A percentile compares a stretch with the other conserved stretches of the same genome.
These are phyloP conservation scores for Sicyos edulis DNA, from an alignment of 306 rosid genomes.

Conservation along the genomic window DNA sequence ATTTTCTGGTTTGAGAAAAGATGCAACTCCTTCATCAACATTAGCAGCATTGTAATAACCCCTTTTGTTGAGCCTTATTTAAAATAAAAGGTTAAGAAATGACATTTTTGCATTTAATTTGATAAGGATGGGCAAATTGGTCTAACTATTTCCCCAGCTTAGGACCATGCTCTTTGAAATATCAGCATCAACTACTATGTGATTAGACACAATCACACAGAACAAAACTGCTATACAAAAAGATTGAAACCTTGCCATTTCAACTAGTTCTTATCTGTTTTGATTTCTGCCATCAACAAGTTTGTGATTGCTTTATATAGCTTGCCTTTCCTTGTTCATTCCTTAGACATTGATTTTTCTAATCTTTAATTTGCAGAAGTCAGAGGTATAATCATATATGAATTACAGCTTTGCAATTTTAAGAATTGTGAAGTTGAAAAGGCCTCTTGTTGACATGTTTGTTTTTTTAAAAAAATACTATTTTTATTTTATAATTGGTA, in stretches of 20 bases:
- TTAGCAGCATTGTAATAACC: too few species aligned
- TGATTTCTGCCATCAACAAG: conserved; percentile 16
- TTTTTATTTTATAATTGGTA: too few species aligned
- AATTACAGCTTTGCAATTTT: conserved; percentile 9
- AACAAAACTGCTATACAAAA: conserved; percentile 31
- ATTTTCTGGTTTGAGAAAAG: too few species aligned
- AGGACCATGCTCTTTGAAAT: conserved; percentile 51
- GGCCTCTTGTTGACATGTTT: conserved; percentile 3
- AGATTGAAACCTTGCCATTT: conserved; percentile 37
- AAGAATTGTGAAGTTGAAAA: neutral
- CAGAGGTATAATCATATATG: neutral
- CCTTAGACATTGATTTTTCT: neutral
- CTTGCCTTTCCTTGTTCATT: conserved; percentile 12
- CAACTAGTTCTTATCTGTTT: conserved; percentile 8
- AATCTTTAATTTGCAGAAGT: conserved; percentile 19
- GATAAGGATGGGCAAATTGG: too few species aligned
- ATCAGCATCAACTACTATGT: conserved; percentile 37
- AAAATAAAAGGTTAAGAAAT: too few species aligned
- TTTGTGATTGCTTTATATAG: conserved; percentile 36
- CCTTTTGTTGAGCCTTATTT: too few species aligned
- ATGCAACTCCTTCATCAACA: too few species aligned
- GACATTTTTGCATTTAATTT: too few species aligned
- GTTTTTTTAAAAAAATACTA: too few species aligned
- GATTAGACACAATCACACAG: conserved; percentile 27
- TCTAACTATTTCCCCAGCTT: conserved; percentile 53